Conservation (phyloP, 176 grass and related monocot genomes). For the Rhynchospora pubera region DNA sequence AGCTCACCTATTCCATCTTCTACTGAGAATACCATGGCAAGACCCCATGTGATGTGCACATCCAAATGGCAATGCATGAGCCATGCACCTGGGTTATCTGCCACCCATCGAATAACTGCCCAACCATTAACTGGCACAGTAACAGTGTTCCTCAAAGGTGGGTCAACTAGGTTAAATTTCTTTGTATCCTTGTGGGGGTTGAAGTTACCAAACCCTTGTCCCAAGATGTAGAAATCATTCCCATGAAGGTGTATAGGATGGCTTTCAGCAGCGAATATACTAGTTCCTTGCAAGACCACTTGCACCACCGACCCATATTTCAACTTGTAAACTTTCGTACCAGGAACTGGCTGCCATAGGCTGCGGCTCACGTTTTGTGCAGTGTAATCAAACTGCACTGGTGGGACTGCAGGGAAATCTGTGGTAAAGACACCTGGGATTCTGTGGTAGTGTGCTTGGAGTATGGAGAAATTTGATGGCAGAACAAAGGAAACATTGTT, state of each 20-base stretch:
- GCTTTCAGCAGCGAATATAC: slow-evolving; percentile 81
- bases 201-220: slow-evolving; percentile 76
- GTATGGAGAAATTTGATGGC: slow-evolving; percentile 54
- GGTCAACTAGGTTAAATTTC: slow-evolving; percentile 76
- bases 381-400: slow-evolving; percentile 73
- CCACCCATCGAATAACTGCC: slow-evolving; percentile 78
- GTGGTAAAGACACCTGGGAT: slow-evolving; percentile 48
- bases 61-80: slow-evolving; percentile 96
- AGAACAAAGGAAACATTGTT: slow-evolving; percentile 91
- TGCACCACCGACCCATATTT: slow-evolving; percentile 72
- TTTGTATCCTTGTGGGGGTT: slow-evolving; percentile 32
- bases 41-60: slow-evolving; percentile 87
- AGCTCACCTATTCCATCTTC: slow-evolving; percentile 62
- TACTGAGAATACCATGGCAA: slow-evolving; percentile 91
- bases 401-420: slow-evolving; percentile 68
- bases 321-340: slow-evolving; percentile 66
- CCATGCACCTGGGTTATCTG: slow-evolving; percentile 84
- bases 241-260: slow-evolving; percentile 95
- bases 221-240: slow-evolving; percentile 89
- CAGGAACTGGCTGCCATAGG: slow-evolving; percentile 65
- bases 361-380: slow-evolving; percentile 58
- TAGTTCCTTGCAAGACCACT: slow-evolving; percentile 80
- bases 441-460: slow-evolving; percentile 54
- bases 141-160: slow-evolving; percentile 80
- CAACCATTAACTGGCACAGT: slow-evolving; percentile 80